Evolutionary conservation across 2,329 filamentous ascomycete species (phyloP), one percentile per base, ranked within the genome.

Genomic region (Biscogniauxia mediterranea): DNA sequence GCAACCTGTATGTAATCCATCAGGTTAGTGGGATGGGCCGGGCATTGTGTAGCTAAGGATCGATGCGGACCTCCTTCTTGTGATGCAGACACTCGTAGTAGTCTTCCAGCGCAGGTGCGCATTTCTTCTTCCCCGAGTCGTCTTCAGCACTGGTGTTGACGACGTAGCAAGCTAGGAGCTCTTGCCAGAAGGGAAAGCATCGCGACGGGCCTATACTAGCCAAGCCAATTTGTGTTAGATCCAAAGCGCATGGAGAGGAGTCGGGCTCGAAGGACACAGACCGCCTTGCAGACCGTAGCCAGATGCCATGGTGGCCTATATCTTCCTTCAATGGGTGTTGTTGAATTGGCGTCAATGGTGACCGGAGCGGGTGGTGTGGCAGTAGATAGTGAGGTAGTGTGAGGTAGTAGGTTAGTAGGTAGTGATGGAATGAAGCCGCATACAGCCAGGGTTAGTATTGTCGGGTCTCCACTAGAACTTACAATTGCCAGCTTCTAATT

Each of bases 151-250:
- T 85, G 59, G 92, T 92, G 82, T 98, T 98, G 75, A 97, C 89
- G 64, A 97, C 93, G 78, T 99, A 99, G 87, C 95, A 99, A 73
- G 93, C 93, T 76, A 99, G 90, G 68, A 98, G 88, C 80, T 99
- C 95, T 81, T 99, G 95, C 95, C 95, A 99, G 87, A 97, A 99
- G 75, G 93, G 92, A 83, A 97, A 98, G 88, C 95, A 99, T 79
- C 94, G 91, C 70, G 81, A 81, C 65, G 85, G 83, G 72, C 85
- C 85, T 88, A 70, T 62, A 54, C 58, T 50, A 53, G 56, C 60
- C 57, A 60, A 69, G n/a, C n/a, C n/a, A n/a, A n/a, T n/a, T 66
- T 64, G 58, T 54, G 61, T 69, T 59, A 67, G 65, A 54, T 68
- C 62, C 62, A 63, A 21, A 32, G 54, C 52, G 51, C 54, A 55